These are phyloP conservation scores for Pseudoneurospora amorphoporcata DNA, from an alignment of 495 filamentous ascomycete genomes.

Conservation along the genomic window DNA sequence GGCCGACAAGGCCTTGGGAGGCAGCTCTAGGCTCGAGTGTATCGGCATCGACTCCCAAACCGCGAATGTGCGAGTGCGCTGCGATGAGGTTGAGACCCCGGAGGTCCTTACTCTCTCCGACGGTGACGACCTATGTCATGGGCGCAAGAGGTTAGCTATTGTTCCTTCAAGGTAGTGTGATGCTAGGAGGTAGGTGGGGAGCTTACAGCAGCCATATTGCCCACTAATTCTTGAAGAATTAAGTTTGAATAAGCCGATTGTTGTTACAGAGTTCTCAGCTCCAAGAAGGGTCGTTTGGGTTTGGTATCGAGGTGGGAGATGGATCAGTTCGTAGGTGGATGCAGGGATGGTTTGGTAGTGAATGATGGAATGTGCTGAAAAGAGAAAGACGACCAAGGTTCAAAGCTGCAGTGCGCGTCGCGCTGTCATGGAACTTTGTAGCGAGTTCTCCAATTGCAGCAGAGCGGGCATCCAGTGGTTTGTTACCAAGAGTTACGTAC, in stretches of 20 bases:
- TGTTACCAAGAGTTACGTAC: background rate
- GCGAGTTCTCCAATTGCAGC: background rate
- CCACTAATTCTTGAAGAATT: background rate
- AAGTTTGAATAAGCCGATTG: background rate
- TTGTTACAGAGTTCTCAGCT: background rate
- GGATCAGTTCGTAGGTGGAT: background rate
- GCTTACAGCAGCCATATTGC: conserved; percentile 30
- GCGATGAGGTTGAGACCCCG: conserved; percentile 92
- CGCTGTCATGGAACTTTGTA: background rate
- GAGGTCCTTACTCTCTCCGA: conserved; percentile 89
- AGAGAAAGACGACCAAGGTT: background rate
- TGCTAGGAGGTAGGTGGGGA: background rate
- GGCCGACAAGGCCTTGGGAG: conserved; percentile 96
- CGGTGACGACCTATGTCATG: conserved; percentile 63
- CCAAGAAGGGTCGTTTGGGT: background rate
- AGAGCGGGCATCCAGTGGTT: background rate
- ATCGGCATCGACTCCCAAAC: conserved; percentile 85
- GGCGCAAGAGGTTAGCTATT: background rate
- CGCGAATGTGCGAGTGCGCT: conserved; percentile 95
- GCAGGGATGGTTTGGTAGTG: background rate
- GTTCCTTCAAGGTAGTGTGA: background rate
- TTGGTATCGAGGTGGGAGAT: background rate
- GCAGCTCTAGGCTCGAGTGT: conserved; percentile 73
- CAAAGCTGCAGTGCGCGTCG: background rate
- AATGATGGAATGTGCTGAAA: background rate